phyloP scores from a whole-genome alignment of 139 green algal species.

The Zygnema cylindricum region DNA sequence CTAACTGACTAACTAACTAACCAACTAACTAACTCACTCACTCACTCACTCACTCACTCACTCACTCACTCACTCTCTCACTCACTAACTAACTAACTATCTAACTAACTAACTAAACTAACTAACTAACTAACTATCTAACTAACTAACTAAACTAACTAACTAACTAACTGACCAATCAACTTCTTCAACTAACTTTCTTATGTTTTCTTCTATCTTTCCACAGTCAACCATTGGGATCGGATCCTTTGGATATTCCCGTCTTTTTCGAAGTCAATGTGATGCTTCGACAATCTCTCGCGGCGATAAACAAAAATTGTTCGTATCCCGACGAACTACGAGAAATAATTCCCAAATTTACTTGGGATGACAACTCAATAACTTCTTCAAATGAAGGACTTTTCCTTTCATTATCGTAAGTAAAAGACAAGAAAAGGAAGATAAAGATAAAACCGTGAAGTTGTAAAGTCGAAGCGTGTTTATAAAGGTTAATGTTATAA shows the following conservation, averaged over 20 bases:
- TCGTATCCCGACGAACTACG: neutral
- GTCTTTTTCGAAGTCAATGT: neutral
- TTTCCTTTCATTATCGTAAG: too few relatives aligned
- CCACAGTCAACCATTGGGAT: neutral
- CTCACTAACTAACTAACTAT: neutral
- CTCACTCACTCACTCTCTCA: too few relatives aligned
- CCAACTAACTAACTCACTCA: too few relatives aligned
- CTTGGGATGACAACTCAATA: too few relatives aligned
- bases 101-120: neutral
- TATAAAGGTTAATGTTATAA: too few relatives aligned
- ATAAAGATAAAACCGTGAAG: too few relatives aligned
- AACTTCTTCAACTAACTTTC: neutral
- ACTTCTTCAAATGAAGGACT: too few relatives aligned
- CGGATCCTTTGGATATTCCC: neutral
- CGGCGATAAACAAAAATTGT: neutral
- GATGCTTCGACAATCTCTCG: neutral
- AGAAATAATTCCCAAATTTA: too few relatives aligned
- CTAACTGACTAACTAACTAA: too few relatives aligned
- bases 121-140: neutral
- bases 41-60: too few relatives aligned
- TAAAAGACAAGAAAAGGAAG: too few relatives aligned
- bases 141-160: slow-evolving; percentile 1
- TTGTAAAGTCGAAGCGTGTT: too few relatives aligned
- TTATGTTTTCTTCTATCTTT: neutral
- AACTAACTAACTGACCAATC: slow-evolving; percentile 14